These are phyloP conservation scores for Ambispora gerdemannii DNA, from an alignment of 192 early-diverging fungal genomes.

Conservation along the genomic window DNA sequence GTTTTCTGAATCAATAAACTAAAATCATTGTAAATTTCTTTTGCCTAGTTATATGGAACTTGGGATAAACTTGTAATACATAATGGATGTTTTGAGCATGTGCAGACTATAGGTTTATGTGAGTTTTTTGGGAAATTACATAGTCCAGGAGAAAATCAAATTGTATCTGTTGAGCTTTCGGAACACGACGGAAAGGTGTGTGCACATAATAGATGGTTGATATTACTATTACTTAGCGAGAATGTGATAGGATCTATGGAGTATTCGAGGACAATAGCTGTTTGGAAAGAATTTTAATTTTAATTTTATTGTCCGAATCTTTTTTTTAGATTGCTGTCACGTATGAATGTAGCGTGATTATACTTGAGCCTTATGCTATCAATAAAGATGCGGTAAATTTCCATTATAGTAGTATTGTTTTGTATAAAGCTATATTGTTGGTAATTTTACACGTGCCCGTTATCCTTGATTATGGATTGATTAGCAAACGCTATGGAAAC, in stretches of 20 bases:
- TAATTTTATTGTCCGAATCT: background rate
- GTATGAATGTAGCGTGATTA: slow-evolving; percentile 7
- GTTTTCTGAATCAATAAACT: background rate
- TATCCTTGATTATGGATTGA: background rate
- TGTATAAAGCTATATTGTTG: background rate
- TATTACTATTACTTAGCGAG: background rate
- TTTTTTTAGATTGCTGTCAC: slow-evolving; percentile 30
- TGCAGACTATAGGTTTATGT: slow-evolving; percentile 39
- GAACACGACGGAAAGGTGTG: slow-evolving; percentile 41
- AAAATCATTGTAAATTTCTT: background rate
- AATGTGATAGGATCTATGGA: no score
- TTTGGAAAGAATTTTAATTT: slow-evolving; percentile 32
- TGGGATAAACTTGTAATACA: slow-evolving; percentile 50
- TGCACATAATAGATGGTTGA: background rate
- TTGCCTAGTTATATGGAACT: slow-evolving; percentile 48
- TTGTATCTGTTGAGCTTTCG: slow-evolving; percentile 40
- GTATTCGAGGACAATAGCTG: background rate
- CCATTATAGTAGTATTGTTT: background rate
- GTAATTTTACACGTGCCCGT: slow-evolving; percentile 19
- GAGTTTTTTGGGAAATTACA: slow-evolving; percentile 34
- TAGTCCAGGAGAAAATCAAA: slow-evolving; percentile 33
- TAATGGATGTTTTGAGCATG: slow-evolving; percentile 42
- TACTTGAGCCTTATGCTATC: slow-evolving; percentile 16
- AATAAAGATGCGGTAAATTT: slow-evolving; percentile 19
- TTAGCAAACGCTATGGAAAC: slow-evolving; percentile 10